These are phyloP conservation scores for Aspergillus incahuasiensis DNA, from an alignment of 495 filamentous ascomycete species.

Conservation along the genomic window DNA sequence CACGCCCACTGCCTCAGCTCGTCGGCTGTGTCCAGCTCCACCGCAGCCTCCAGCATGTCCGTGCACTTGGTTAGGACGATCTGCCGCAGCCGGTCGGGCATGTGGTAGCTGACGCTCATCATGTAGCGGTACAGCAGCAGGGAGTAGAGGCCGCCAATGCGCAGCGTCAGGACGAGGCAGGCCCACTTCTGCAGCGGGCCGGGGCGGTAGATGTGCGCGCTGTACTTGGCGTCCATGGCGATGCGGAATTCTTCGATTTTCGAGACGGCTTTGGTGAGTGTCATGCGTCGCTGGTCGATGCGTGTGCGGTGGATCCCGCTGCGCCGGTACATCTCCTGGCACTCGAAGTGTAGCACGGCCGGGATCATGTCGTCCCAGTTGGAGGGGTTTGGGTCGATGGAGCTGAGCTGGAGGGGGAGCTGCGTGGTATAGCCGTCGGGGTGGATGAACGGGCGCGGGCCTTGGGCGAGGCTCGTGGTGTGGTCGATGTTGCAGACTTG, in stretches of 20 bases:
- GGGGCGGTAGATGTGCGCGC: neutral
- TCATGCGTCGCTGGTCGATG: conserved; percentile 55
- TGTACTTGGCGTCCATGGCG: conserved; percentile 4
- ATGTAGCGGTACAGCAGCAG: conserved; percentile 10
- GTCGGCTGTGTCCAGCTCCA: conserved; percentile 26
- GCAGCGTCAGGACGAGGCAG: neutral
- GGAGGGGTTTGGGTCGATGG: neutral
- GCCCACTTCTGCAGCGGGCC: conserved; percentile 2
- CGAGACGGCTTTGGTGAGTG: conserved; percentile 6
- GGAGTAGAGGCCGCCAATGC: conserved; percentile 12
- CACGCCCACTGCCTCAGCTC: neutral
- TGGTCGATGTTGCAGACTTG: conserved; percentile 8
- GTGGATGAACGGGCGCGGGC: conserved; percentile 4
- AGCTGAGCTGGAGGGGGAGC: neutral
- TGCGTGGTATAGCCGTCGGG: conserved; percentile 1
- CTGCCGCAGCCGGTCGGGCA: conserved; percentile 26
- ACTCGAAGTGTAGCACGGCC: conserved; percentile 62
- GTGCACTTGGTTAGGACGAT: conserved; percentile 27
- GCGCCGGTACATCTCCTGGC: conserved; percentile 65
- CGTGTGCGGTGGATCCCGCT: conserved; percentile 59
- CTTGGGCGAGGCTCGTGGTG: neutral
- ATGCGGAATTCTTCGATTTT: conserved; percentile 2
- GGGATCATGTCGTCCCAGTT: conserved; percentile 64
- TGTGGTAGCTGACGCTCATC: conserved; percentile 11
- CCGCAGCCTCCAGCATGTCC: conserved; percentile 27